phyloP scores from a whole-genome alignment of 129 eudicot genomes.

The Scalesia atractyloides region DNA sequence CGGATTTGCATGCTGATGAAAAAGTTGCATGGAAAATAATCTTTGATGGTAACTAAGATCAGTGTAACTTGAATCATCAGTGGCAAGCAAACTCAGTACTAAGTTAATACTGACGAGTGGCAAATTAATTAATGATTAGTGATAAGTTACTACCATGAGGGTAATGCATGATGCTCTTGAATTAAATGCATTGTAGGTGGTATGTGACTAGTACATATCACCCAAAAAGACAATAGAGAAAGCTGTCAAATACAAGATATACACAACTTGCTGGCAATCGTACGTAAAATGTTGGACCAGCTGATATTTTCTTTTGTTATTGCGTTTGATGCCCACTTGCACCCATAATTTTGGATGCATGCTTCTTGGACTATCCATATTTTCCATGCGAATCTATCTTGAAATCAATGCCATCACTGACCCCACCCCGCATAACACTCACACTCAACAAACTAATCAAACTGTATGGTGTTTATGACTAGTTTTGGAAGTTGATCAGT shows the following conservation, averaged over 20 bases:
- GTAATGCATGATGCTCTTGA: conserved; percentile 11
- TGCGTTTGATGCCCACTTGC: conserved; percentile 30
- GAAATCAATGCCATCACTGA: conserved; percentile 30
- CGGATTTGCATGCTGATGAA: too few relatives aligned
- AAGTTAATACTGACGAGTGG: too few relatives aligned
- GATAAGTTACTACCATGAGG: too few relatives aligned
- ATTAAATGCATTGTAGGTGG: conserved; percentile 22
- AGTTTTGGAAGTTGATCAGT: neutral
- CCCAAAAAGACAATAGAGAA: conserved; percentile 29
- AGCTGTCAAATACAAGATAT: conserved; percentile 27
- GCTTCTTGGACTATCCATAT: conserved; percentile 30
- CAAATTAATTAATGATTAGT: too few relatives aligned
- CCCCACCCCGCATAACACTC: conserved; percentile 16
- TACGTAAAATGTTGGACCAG: conserved; percentile 33
- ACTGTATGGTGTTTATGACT: neutral
- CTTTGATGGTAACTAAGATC: too few relatives aligned
- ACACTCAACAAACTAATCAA: neutral
- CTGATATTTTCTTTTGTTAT: conserved; percentile 16
- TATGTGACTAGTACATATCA: conserved; percentile 25
- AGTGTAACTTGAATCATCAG: too few relatives aligned
- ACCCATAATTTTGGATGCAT: conserved; percentile 27
- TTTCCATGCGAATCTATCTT: conserved; percentile 30
- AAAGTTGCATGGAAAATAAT: too few relatives aligned
- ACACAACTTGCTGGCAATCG: conserved; percentile 1
- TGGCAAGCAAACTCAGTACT: too few relatives aligned